Base-by-base conservation (phyloP, 2,329 filamentous ascomycete genomes). In the Gnomoniopsis smithogilvyi region DNA sequence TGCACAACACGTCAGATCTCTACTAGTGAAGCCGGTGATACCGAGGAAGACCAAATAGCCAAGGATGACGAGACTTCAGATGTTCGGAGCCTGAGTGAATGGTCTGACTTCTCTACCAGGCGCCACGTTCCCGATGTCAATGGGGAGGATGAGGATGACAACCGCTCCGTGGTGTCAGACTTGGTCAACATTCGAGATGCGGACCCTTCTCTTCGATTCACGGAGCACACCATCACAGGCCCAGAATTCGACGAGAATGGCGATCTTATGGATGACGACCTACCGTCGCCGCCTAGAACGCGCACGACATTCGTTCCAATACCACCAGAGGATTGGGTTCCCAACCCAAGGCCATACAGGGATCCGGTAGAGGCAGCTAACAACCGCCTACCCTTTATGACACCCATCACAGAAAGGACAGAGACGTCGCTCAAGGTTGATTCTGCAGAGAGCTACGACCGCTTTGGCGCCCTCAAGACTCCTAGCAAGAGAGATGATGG, bases 321-420 rank as follows among this genome's bases (percentile, higher is more conserved):
- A 38, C 89, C 90, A 1, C 92, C 92, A 0, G 91, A 96, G 69
- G 91, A 96, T 72, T 96, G 92, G 71, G 86, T 93, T 65, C 85
- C 91, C 48, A 89, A 91, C 19, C 89, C 83, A 58, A 83, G 88
- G 51, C 90, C 91, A 60, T 96, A 89, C 80, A 87, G 92, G 69
- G 90, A 96, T 73, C 85, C 91, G 69, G 83, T 78, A 38, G 83
- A 92, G 71, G 81, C 88, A 72, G 92, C 92, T 61, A 96, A 97
- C 68, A 96, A 93, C 73, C 88, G 93, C 56, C 80, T 98, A 11
- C 95, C 94, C 3, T 99, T 98, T 72, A 98, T 99, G 95, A 99
- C 95, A 0, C 95, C 95, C 1, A 99, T 99, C 65, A 94, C 95
- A 1, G 95, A 99, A 73, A 88, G 92, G 67, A 99, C 95, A 0